These are phyloP conservation scores for Penicillium sp. DNA, from an alignment of 2,329 filamentous ascomycete species.

Conservation along the genomic window DNA sequence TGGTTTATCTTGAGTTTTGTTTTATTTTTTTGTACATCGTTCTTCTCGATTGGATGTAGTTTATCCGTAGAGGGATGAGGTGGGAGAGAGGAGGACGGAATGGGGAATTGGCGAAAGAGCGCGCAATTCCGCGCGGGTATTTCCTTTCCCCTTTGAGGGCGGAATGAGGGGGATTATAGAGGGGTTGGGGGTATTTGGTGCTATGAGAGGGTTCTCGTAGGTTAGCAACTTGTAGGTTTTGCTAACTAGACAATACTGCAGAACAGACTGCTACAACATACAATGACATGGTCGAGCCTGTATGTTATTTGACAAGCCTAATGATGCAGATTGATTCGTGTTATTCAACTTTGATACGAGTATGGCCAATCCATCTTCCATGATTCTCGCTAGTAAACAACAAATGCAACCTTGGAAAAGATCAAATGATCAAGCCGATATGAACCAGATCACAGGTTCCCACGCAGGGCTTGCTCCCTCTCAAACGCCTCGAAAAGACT, in stretches of 20 bases:
- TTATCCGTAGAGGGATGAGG: not conserved
- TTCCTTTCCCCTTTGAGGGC: not conserved
- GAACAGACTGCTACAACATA: not conserved
- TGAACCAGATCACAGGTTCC: slow-evolving; percentile 62
- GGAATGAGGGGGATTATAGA: slow-evolving; percentile 1
- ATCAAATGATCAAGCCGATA: not conserved
- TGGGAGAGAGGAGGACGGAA: not conserved
- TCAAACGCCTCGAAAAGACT: slow-evolving; percentile 90
- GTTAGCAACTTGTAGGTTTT: too few relatives aligned
- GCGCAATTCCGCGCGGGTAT: slow-evolving; percentile 5
- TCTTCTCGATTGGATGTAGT: not conserved
- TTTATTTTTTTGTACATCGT: not conserved
- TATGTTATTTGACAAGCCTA: not conserved
- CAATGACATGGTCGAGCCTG: not conserved
- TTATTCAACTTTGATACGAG: not conserved
- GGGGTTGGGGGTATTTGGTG: not conserved
- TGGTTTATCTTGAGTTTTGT: not conserved
- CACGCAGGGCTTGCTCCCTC: slow-evolving; percentile 77
- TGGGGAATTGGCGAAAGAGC: not conserved
- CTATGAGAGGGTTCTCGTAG: too few relatives aligned
- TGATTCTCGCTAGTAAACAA: not conserved
- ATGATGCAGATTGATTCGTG: not conserved
- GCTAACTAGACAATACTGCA: not conserved
- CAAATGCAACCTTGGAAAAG: not conserved
- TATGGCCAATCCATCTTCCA: not conserved